Conservation (phyloP, 768 basidiomycete species). For the Pleurotus sapidus region DNA sequence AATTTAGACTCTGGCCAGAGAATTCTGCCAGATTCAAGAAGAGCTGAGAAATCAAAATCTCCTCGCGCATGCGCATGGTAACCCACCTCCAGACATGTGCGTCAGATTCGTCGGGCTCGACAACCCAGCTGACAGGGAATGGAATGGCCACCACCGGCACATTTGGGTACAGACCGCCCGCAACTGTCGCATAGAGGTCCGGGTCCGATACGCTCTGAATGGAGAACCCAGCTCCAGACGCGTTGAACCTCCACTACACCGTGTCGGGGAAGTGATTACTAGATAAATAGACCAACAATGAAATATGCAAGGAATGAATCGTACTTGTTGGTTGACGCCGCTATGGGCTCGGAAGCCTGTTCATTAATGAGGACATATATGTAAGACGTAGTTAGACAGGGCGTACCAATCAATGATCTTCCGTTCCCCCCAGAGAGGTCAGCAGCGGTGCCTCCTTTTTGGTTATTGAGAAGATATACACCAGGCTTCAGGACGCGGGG, state of each 20-base stretch:
- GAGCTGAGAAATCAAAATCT: neutral
- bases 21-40: neutral
- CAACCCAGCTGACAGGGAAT: neutral
- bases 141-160: neutral
- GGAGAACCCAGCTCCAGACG: neutral
- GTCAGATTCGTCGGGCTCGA: neutral
- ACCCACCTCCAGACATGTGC: slow-evolving; percentile 1
- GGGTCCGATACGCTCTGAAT: neutral
- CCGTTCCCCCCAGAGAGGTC: neutral
- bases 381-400: too few relatives aligned
- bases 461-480: neutral
- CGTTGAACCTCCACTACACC: neutral
- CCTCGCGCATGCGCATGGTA: neutral
- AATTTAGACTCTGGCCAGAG: slow-evolving; percentile 3
- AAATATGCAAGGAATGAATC: neutral
- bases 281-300: neutral
- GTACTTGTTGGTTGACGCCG: neutral
- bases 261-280: neutral
- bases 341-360: slow-evolving; percentile 2
- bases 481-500: neutral
- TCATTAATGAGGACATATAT: neutral
- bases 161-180: neutral
- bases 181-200: neutral
- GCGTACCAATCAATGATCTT: neutral
- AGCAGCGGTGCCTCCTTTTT: neutral